These are phyloP conservation scores for Oryza officinalis DNA, from an alignment of 176 grass and related monocot species.

Conservation along the genomic window DNA sequence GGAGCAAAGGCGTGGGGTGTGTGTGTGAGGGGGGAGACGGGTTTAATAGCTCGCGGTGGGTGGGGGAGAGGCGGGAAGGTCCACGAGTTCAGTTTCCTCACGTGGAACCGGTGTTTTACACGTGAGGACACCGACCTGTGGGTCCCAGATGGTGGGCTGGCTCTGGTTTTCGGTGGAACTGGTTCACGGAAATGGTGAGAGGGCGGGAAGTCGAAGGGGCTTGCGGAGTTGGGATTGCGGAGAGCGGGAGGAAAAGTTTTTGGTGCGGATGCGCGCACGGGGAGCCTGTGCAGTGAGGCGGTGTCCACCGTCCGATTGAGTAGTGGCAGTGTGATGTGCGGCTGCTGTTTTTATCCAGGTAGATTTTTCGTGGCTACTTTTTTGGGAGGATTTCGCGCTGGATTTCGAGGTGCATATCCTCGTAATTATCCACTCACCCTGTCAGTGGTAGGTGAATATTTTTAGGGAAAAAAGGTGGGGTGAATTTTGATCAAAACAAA, in stretches of 20 bases:
- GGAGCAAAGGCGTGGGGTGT: not conserved
- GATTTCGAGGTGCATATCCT: not conserved
- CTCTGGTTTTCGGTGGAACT: not conserved
- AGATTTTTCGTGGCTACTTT: not conserved
- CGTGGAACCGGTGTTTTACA: not conserved
- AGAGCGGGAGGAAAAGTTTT: too few species aligned
- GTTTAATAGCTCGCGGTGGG: slow-evolving; percentile 25
- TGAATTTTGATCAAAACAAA: too few species aligned
- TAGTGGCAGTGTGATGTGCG: not conserved
- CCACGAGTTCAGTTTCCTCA: not conserved
- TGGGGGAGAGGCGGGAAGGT: slow-evolving; percentile 37
- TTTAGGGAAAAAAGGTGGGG: too few species aligned
- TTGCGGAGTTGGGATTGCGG: not conserved
- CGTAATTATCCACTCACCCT: too few species aligned
- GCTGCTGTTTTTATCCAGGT: not conserved
- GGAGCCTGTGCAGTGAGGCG: not conserved
- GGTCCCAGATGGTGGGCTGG: not conserved
- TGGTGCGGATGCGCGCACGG: not conserved
- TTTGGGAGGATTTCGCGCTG: not conserved
- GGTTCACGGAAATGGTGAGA: not conserved
- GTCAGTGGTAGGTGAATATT: too few species aligned
- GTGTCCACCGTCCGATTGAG: not conserved
- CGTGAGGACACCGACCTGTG: accelerated
- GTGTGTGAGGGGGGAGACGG: not conserved
- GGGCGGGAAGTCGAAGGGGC: slow-evolving; percentile 38